phyloP scores from a whole-genome alignment of 2,329 filamentous ascomycete genomes.

The Pseudogymnoascus pannorum region DNA sequence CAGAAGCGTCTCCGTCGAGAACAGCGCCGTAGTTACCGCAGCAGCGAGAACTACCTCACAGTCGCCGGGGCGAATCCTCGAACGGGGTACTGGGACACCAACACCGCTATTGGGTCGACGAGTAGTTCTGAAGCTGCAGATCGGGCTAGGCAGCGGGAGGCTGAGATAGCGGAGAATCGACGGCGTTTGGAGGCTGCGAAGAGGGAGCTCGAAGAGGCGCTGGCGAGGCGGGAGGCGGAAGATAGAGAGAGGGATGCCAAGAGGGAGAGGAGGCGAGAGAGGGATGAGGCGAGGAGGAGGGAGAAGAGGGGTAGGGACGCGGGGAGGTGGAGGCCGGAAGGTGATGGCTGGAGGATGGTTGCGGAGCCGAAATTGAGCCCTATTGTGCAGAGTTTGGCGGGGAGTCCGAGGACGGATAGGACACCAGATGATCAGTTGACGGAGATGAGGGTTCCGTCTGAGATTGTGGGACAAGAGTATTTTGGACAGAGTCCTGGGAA shows the following conservation, averaged over 20 bases:
- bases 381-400: conserved; percentile 29
- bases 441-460: not conserved
- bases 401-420: not conserved
- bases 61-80: conserved; percentile 51
- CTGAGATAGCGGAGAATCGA: conserved; percentile 11
- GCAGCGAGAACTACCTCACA: conserved; percentile 51
- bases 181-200: conserved; percentile 30
- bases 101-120: conserved; percentile 34
- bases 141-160: not conserved
- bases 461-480: not conserved
- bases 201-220: conserved; percentile 32
- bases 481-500: not conserved
- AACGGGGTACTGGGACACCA: conserved; percentile 45
- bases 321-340: not conserved
- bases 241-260: conserved; percentile 25
- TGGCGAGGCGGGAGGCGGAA: conserved; percentile 41
- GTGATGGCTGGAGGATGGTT: conserved; percentile 22
- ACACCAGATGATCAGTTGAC: not conserved
- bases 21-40: conserved; percentile 40
- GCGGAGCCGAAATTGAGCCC: conserved; percentile 44
- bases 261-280: not conserved
- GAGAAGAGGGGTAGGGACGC: not conserved
- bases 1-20: conserved; percentile 23
- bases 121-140: conserved; percentile 15
- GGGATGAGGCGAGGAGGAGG: not conserved